Conservation (phyloP, 169 alveolate species). For the Plasmodium vinckei region DNA sequence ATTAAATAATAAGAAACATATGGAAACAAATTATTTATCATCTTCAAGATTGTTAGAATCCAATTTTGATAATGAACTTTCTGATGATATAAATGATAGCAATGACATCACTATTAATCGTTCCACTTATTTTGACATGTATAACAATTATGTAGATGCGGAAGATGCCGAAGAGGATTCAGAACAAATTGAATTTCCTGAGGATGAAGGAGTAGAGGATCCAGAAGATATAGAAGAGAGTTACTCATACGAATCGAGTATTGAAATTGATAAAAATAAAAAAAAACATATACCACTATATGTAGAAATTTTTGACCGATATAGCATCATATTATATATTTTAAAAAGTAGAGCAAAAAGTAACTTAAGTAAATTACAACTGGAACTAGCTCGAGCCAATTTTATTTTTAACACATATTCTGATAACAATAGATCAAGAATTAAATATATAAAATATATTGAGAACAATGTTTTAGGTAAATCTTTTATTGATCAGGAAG, state of each 20-base stretch:
- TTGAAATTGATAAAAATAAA: not conserved
- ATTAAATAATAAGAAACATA: conserved; percentile 9
- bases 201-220: not conserved
- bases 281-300: conserved; percentile 35
- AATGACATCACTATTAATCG: not conserved
- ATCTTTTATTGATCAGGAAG: conserved; percentile 33
- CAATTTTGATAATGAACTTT: not conserved
- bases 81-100: not conserved
- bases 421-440: conserved; percentile 78
- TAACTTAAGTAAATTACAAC: conserved; percentile 81
- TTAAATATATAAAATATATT: conserved; percentile 58
- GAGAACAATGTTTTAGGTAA: conserved; percentile 65
- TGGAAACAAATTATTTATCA: not conserved
- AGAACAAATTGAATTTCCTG: not conserved
- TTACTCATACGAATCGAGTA: not conserved
- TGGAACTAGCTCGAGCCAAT: conserved; percentile 88
- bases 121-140: conserved; percentile 15
- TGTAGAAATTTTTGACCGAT: conserved; percentile 87
- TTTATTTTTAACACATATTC: conserved; percentile 87
- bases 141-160: conserved; percentile 30
- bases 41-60: not conserved
- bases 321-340: conserved; percentile 87
- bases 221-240: not conserved
- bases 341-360: conserved; percentile 89
- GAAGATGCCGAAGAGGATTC: conserved; percentile 21